Evolutionary conservation across 352 stramenopile genomes (phyloP).

Genomic region (Pythium brachiatum): DNA sequence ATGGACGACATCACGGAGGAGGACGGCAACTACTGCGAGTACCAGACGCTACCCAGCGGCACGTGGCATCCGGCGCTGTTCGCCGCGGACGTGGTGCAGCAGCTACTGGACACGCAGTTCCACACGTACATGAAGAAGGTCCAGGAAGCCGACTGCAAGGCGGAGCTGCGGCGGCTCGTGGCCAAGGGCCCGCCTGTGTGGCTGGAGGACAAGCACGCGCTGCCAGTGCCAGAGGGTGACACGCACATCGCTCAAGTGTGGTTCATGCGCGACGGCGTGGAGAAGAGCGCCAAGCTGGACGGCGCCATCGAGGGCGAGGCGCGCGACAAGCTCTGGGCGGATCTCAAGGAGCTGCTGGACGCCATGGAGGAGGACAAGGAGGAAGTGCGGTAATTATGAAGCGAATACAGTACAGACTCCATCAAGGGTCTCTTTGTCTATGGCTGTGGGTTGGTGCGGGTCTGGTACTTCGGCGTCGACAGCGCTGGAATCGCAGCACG

Average conservation of each 20-base stretch:
- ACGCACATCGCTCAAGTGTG: constrained; percentile 89
- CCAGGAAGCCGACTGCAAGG: constrained; percentile 93
- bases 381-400: constrained; percentile 49
- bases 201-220: constrained; percentile 89
- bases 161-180: constrained; percentile 90
- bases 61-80: constrained; percentile 86
- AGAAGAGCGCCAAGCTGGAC: constrained; percentile 85
- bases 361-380: constrained; percentile 84
- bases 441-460: neutral
- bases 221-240: constrained; percentile 87
- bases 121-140: constrained; percentile 91
- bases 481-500: constrained; percentile 5
- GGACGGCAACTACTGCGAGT: constrained; percentile 89
- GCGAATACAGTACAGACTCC: neutral
- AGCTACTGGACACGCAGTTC: constrained; percentile 91
- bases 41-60: constrained; percentile 88
- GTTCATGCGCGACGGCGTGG: constrained; percentile 80
- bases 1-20: constrained; percentile 96
- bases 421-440: neutral
- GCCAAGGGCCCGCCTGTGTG: constrained; percentile 90
- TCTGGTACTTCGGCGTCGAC: neutral
- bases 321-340: constrained; percentile 66
- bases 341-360: constrained; percentile 64
- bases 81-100: constrained; percentile 67
- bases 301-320: constrained; percentile 88